phyloP scores from a whole-genome alignment of 306 rosid genomes.

The Acacia confusa region DNA sequence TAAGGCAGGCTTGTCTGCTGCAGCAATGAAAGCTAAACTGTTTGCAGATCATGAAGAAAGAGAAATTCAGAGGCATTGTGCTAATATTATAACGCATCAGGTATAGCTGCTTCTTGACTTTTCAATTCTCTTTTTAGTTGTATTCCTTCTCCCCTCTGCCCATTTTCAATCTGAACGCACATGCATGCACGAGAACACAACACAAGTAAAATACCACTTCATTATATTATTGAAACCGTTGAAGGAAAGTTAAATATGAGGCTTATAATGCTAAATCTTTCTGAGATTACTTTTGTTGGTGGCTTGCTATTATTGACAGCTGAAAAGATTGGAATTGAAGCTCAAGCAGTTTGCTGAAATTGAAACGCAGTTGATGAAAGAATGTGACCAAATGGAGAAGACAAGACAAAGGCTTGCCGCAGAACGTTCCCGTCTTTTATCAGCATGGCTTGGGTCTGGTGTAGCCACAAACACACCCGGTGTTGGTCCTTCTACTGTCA shows the following conservation, averaged over 20 bases:
- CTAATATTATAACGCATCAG: constrained; percentile 93
- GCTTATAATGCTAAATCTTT: constrained; percentile 19
- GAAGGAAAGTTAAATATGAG: constrained; percentile 28
- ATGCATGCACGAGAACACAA: not conserved
- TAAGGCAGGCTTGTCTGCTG: constrained; percentile 92
- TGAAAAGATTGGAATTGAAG: constrained; percentile 97
- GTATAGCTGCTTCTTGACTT: constrained; percentile 41
- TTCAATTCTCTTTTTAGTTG: constrained; percentile 14
- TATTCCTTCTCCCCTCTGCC: constrained; percentile 8
- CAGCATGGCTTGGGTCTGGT: constrained; percentile 70
- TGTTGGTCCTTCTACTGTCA: constrained; percentile 69
- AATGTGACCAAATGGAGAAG: constrained; percentile 94
- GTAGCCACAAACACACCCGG: constrained; percentile 59
- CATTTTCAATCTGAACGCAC: constrained; percentile 16
- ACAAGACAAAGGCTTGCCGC: constrained; percentile 77
- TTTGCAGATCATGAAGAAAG: constrained; percentile 99
- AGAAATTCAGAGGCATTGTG: constrained; percentile 98
- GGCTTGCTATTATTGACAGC: constrained; percentile 50
- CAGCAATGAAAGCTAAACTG: constrained; percentile 93
- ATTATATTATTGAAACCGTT: constrained; percentile 25
- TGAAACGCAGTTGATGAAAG: constrained; percentile 94
- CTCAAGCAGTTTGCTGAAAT: constrained; percentile 98
- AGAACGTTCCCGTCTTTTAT: constrained; percentile 72
- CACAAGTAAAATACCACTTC: not conserved
- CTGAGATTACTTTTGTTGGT: constrained; percentile 29